Evolutionary conservation across 768 basidiomycete species (phyloP), one percentile per base, ranked within the genome.

Genomic region (Russula brevipes): DNA sequence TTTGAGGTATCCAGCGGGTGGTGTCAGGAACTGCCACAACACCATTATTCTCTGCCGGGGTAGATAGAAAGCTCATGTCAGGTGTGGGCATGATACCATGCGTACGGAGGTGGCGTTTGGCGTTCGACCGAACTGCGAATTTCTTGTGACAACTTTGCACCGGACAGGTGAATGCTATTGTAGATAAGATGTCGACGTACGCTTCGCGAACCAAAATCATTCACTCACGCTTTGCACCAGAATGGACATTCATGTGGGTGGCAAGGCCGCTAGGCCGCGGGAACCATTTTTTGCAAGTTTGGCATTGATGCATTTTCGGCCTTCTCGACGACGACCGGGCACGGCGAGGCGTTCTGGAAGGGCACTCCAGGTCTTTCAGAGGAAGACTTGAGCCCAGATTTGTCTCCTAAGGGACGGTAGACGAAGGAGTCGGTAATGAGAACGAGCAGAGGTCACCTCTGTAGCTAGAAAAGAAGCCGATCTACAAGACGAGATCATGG

Each of bases 91-190:
- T 75, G 47, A 86, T 78, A 31, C 87, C 86, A 67, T 92, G 89
- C 1, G 87, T 90, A 50, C 87, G 85, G 42, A 89, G 79, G 69
- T 92, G 89, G 39, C 89, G 81, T 72, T 85, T 88, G 16, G 88
- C 88, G 68, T 92, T 92, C 8, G 89, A 91, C 12, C 87, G 83
- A 17, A 91, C 89, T 19, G 87, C 84, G 69, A 91, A 92, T 4
- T 78, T 80, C 70, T 87, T 86, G 36, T 76, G 73, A 70, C 90
- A 92, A 39, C 79, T 78, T 14, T 80, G 76, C 54, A 85, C 83
- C 0, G 75, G 79, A 69, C 89, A 92, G 54, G 73, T 74, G 69
- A 71, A 76, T 57, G 75, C 75, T 76, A 66, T 47, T 17, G 31
- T 0, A 31, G 24, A 24, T 24, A 41, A 46, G 33, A 35, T 3